Evolutionary conservation across 805 yeast species (phyloP).

Genomic region (Ogataea dorogensis): DNA sequence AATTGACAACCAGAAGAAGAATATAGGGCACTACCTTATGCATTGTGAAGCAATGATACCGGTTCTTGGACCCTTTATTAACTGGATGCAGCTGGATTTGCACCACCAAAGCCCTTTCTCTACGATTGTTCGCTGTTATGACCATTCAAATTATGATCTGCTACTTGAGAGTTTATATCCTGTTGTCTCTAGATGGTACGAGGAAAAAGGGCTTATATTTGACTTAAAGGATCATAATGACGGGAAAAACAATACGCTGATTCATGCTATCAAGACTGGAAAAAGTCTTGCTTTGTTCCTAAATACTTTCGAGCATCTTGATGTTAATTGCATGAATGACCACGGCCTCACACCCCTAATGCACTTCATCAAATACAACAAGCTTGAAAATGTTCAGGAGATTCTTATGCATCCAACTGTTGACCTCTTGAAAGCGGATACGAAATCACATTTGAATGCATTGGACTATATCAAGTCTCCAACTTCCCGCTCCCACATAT

Average conservation of each 20-base stretch:
- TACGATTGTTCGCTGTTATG: conserved; percentile 75
- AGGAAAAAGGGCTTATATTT: conserved; percentile 30
- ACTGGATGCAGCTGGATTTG: conserved; percentile 68
- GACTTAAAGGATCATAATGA: conserved; percentile 68
- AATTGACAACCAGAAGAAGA: conserved; percentile 53
- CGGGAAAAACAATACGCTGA: conserved; percentile 65
- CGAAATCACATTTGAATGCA: conserved; percentile 35
- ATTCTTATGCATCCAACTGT: conserved; percentile 52
- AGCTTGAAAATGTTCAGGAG: conserved; percentile 54
- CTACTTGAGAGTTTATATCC: conserved; percentile 47
- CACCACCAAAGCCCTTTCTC: conserved; percentile 77
- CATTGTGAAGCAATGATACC: conserved; percentile 52
- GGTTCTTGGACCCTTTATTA: conserved; percentile 53
- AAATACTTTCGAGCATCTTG: conserved; percentile 36
- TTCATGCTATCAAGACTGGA: conserved; percentile 61
- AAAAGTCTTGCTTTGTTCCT: conserved; percentile 46
- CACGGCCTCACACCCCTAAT: conserved; percentile 67
- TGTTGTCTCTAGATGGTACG: conserved; percentile 45
- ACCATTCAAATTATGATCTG: conserved; percentile 58
- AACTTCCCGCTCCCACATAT: background rate
- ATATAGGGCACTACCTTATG: conserved; percentile 72
- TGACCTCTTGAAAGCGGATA: conserved; percentile 38
- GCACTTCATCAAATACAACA: conserved; percentile 65
- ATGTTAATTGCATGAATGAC: conserved; percentile 60
- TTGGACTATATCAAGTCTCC: conserved; percentile 47